Conservation (phyloP, 176 grass and related monocot species). For the Cenchrus purpureus region DNA sequence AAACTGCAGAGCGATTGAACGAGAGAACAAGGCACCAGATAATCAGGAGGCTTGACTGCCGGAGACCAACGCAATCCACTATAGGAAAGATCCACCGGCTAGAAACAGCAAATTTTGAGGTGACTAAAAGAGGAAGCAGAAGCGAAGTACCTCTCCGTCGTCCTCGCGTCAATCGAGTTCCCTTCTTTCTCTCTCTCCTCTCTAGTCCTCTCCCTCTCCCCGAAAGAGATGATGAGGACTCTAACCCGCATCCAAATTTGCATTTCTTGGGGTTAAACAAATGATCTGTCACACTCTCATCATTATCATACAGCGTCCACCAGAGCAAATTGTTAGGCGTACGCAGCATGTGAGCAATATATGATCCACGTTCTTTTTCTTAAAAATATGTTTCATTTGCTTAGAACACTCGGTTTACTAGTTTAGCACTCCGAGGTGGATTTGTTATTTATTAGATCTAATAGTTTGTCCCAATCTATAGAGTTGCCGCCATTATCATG, state of each 20-base stretch:
- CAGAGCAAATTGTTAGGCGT: conserved; percentile 6
- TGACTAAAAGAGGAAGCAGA: not conserved
- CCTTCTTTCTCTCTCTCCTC: conserved; percentile 11
- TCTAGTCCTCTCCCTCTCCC: not conserved
- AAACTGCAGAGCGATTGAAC: conserved; percentile 3
- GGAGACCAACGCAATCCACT: conserved; percentile 15
- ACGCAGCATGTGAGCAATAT: not conserved
- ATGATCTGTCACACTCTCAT: conserved; percentile 18
- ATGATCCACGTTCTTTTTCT: not conserved
- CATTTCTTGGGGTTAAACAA: conserved; percentile 25
- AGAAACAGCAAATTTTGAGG: conserved; percentile 22
- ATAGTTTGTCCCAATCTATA: not conserved
- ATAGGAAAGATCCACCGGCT: conserved; percentile 12
- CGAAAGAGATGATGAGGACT: not conserved
- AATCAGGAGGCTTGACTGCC: not conserved
- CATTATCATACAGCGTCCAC: not conserved
- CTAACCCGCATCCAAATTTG: conserved; percentile 1
- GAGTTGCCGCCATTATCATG: not conserved
- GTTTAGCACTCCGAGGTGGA: not conserved
- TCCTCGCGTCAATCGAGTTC: conserved; percentile 12
- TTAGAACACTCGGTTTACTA: not conserved
- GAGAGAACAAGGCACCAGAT: conserved; percentile 5
- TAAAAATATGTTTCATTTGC: not conserved
- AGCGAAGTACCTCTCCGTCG: conserved; percentile 36
- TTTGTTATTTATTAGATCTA: not conserved